Conservation (phyloP, 139 green algal species). For the Chlorella sorokiniana region DNA sequence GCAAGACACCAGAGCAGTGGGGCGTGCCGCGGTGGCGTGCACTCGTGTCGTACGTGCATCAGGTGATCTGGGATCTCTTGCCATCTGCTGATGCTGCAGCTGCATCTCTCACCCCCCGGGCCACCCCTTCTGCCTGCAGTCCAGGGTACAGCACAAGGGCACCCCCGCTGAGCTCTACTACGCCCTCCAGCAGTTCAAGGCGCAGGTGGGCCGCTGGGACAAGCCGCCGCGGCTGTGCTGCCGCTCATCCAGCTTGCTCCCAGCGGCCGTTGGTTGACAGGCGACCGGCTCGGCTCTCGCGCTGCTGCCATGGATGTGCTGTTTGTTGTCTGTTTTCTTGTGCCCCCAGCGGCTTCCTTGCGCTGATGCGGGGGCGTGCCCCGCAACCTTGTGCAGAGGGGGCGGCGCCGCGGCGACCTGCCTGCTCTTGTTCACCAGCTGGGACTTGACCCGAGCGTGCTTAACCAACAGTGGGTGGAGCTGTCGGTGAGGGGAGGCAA, state of each 20-base stretch:
- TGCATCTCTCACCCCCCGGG: not conserved
- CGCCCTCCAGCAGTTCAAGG: slow-evolving; percentile 59
- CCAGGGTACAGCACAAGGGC: slow-evolving; percentile 62
- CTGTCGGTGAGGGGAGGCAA: slow-evolving; percentile 67
- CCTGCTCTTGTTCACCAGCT: slow-evolving; percentile 69
- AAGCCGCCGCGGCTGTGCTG: too few relatives aligned
- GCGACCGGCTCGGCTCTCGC: too few relatives aligned
- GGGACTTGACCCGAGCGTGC: slow-evolving; percentile 72
- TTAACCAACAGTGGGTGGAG: slow-evolving; percentile 77
- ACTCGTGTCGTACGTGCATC: slow-evolving; percentile 68
- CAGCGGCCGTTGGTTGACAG: too few relatives aligned
- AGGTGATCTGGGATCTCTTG: not conserved
- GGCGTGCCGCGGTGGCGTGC: slow-evolving; percentile 53
- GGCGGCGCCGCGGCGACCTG: slow-evolving; percentile 66
- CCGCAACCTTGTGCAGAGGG: slow-evolving; percentile 38
- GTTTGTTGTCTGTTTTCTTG: too few relatives aligned
- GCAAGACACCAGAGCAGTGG: slow-evolving; percentile 42
- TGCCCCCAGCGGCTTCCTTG: too few relatives aligned
- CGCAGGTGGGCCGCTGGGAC: slow-evolving; percentile 1
- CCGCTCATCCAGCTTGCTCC: not conserved
- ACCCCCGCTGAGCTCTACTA: slow-evolving; percentile 82
- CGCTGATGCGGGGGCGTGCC: too few relatives aligned
- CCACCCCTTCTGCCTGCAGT: slow-evolving; percentile 38
- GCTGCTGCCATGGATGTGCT: too few relatives aligned
- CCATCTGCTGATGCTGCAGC: not conserved